Percentiles rank a stretch among this genome's conserved stretches.
Evolutionary conservation across 2,329 filamentous ascomycete species (phyloP).

Genomic region (Calonectria pseudoturangicola): DNA sequence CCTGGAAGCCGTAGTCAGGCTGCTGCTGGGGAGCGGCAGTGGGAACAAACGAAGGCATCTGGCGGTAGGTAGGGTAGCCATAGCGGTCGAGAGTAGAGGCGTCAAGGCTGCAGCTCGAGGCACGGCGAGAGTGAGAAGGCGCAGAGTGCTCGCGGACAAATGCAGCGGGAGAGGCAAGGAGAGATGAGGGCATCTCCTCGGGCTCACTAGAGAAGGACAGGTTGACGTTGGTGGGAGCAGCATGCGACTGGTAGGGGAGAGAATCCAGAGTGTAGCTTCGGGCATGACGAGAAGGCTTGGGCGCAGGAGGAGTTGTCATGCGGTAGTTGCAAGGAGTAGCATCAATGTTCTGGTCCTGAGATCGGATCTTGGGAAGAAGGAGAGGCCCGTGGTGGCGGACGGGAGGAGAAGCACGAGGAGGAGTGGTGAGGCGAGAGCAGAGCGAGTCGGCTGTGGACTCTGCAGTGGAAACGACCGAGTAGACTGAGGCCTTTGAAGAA

Average conservation of each 20-base stretch:
- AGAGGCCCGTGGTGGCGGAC: conserved; percentile 86
- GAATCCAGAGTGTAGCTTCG: conserved; percentile 78
- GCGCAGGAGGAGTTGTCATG: conserved; percentile 56
- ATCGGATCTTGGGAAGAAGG: conserved; percentile 89
- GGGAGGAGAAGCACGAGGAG: conserved; percentile 78
- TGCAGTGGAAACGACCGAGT: conserved; percentile 74
- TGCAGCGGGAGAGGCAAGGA: conserved; percentile 81
- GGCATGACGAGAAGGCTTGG: conserved; percentile 65
- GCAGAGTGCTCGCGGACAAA: conserved; percentile 65
- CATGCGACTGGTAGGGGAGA: conserved; percentile 60
- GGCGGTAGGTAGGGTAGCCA: conserved; percentile 89
- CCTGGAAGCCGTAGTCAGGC: conserved; percentile 66
- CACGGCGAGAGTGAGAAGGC: conserved; percentile 68
- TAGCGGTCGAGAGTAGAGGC: conserved; percentile 79
- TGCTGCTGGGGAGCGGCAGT: conserved; percentile 41
- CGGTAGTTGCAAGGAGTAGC: conserved; percentile 68
- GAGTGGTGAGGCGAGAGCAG: conserved; percentile 81
- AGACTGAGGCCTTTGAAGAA: conserved; percentile 79
- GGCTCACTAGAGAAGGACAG: conserved; percentile 63
- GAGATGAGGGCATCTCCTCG: conserved; percentile 62
- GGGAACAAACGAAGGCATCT: conserved; percentile 73
- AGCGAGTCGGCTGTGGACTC: conserved; percentile 77
- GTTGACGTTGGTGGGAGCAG: conserved; percentile 56
- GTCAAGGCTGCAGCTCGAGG: conserved; percentile 82
- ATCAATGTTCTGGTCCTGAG: conserved; percentile 86